A percentile compares a stretch with the other conserved stretches of the same genome.
Evolutionary conservation across 2,329 filamentous ascomycete genomes (phyloP).

Genomic region (Cordyceps tenuipes): DNA sequence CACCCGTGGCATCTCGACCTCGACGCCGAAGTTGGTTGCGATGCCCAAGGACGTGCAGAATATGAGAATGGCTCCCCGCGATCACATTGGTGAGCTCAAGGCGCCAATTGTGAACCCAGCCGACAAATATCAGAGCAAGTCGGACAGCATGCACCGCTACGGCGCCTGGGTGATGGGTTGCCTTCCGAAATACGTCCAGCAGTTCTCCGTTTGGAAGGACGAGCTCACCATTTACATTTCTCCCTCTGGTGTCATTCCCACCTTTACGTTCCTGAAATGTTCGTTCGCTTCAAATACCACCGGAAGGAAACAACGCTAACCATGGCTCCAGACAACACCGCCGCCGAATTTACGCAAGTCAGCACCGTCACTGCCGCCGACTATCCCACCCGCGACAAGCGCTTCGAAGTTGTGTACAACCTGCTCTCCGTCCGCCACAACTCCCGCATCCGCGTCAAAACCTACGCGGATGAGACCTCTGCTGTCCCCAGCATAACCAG

Average conservation of each 20-base stretch:
- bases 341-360: slow-evolving; percentile 92
- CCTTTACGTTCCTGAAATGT: slow-evolving; percentile 90
- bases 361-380: slow-evolving; percentile 91
- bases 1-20: slow-evolving; percentile 43
- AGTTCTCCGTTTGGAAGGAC: slow-evolving; percentile 99
- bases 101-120: slow-evolving; percentile 79
- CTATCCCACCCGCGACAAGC: slow-evolving; percentile 88
- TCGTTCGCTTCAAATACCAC: slow-evolving; percentile 14
- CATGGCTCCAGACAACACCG: slow-evolving; percentile 65
- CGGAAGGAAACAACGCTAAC: neutral
- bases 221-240: slow-evolving; percentile 92
- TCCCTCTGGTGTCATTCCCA: slow-evolving; percentile 78
- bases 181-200: slow-evolving; percentile 95
- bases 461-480: slow-evolving; percentile 91
- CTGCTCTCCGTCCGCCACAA: slow-evolving; percentile 93
- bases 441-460: slow-evolving; percentile 94
- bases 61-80: slow-evolving; percentile 56
- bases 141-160: slow-evolving; percentile 84
- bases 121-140: slow-evolving; percentile 85
- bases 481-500: slow-evolving; percentile 82
- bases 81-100: slow-evolving; percentile 55
- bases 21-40: slow-evolving; percentile 41
- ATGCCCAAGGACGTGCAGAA: slow-evolving; percentile 56
- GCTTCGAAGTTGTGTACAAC: slow-evolving; percentile 98
- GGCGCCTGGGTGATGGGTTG: slow-evolving; percentile 95